A percentile compares a stretch with the other conserved stretches of the same genome.
phyloP scores from a whole-genome alignment of 257 asterid genomes.

The Ligustrum vulgare region DNA sequence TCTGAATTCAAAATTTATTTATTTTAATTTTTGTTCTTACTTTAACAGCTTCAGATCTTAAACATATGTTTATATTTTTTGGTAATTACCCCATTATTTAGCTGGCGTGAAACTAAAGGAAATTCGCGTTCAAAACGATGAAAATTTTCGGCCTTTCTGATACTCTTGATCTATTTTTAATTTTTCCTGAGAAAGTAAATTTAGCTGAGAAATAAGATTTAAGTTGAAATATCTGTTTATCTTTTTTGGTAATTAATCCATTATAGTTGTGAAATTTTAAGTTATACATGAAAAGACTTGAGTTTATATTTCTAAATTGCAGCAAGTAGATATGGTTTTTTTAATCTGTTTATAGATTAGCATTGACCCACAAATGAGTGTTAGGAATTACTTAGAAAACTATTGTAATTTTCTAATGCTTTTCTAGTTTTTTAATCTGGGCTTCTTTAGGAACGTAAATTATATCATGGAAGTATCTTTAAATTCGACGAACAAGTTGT shows the following conservation, averaged over 20 bases:
- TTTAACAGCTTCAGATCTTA: not conserved
- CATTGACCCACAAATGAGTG: not conserved
- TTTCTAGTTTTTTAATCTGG: not conserved
- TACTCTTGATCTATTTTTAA: too few species aligned
- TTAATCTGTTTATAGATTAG: not conserved
- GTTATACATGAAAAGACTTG: not conserved
- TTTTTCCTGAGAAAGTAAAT: not conserved
- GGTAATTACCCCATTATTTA: not conserved
- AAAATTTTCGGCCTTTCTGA: not conserved
- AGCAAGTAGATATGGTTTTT: not conserved
- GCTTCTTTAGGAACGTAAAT: not conserved
- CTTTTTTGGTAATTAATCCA: too few species aligned
- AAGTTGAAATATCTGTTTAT: too few species aligned
- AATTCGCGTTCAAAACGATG: not conserved
- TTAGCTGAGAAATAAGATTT: not conserved
- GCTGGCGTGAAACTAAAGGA: not conserved
- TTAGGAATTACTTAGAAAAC: not conserved
- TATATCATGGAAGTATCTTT: not conserved
- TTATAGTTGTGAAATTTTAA: not conserved
- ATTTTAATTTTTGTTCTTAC: not conserved
- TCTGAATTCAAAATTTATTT: not conserved
- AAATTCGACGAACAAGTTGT: constrained; percentile 19
- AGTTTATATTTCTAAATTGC: not conserved
- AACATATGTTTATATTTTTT: not conserved
- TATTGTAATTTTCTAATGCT: not conserved